Conservation (phyloP, 179 eudicot genomes). For the Gypsophila paniculata region DNA sequence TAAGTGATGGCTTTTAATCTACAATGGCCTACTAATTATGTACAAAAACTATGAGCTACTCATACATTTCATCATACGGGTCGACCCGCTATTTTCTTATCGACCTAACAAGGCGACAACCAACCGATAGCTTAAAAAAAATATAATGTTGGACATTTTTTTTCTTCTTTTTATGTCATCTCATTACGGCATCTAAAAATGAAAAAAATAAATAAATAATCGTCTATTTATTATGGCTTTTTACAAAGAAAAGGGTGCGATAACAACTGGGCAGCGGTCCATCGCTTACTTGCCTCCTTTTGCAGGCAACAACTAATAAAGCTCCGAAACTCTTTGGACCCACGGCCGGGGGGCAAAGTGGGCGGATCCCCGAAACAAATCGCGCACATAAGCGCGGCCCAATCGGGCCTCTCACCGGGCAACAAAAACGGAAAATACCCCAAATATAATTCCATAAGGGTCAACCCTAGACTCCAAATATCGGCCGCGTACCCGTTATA, state of each 20-base stretch:
- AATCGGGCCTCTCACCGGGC: conserved; percentile 76
- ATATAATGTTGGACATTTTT: not conserved
- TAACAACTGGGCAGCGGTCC: conserved; percentile 58
- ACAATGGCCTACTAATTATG: not conserved
- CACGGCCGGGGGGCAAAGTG: conserved; percentile 47
- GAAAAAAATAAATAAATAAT: not conserved
- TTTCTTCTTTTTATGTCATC: no score
- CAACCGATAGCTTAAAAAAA: not conserved
- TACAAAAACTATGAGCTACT: conserved; percentile 12
- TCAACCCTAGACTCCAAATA: conserved; percentile 82
- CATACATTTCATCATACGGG: not conserved
- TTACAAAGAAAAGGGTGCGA: conserved; percentile 58
- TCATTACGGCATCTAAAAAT: not conserved
- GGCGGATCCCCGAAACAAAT: conserved; percentile 92
- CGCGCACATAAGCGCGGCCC: conserved; percentile 91
- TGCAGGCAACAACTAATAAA: conserved; percentile 71
- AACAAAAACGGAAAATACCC: conserved; percentile 72
- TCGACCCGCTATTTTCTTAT: not conserved
- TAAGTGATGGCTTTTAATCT: not conserved
- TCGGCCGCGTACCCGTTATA: conserved; percentile 83
- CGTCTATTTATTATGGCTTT: not conserved
- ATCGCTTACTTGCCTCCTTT: conserved; percentile 67
- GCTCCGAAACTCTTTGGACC: conserved; percentile 55
- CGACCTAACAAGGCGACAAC: not conserved
- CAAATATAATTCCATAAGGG: conserved; percentile 66